These are phyloP conservation scores for Helianthus tuberosus DNA, from an alignment of 129 eudicot genomes.

Conservation along the genomic window DNA sequence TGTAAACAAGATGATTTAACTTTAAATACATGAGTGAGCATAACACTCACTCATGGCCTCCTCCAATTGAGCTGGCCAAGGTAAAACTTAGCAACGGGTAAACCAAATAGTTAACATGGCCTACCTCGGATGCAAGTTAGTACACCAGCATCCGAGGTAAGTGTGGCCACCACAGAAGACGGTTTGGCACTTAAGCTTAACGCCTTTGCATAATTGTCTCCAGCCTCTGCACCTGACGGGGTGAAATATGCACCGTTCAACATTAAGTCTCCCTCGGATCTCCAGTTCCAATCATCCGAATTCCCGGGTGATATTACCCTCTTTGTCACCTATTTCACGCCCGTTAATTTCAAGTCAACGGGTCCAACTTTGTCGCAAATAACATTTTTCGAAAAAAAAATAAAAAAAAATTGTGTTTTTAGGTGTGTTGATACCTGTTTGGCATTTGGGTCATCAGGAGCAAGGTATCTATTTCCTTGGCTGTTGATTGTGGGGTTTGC, in stretches of 20 bases:
- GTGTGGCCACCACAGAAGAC: slow-evolving; percentile 1
- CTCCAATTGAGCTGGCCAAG: no score
- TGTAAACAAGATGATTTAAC: no score
- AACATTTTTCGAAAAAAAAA: neutral
- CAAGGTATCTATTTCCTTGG: slow-evolving; percentile 9
- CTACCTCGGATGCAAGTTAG: neutral
- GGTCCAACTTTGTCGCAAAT: neutral
- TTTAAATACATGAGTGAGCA: no score
- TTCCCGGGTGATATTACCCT: neutral
- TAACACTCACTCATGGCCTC: no score
- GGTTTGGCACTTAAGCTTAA: neutral
- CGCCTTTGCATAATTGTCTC: neutral
- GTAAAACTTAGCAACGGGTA: neutral
- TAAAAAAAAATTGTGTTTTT: neutral
- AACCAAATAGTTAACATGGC: neutral
- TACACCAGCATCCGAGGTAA: neutral
- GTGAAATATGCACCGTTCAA: slow-evolving; percentile 1
- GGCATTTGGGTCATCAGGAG: slow-evolving; percentile 5
- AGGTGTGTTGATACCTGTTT: neutral
- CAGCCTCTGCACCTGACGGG: slow-evolving; percentile 2
- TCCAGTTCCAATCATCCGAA: neutral
- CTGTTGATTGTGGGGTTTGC: slow-evolving; percentile 5
- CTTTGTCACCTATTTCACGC: neutral
- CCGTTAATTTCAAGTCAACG: neutral
- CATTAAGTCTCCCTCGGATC: slow-evolving; percentile 1